Conservation (phyloP, 2,329 filamentous ascomycete genomes). For the Paecilomyces sp. region DNA sequence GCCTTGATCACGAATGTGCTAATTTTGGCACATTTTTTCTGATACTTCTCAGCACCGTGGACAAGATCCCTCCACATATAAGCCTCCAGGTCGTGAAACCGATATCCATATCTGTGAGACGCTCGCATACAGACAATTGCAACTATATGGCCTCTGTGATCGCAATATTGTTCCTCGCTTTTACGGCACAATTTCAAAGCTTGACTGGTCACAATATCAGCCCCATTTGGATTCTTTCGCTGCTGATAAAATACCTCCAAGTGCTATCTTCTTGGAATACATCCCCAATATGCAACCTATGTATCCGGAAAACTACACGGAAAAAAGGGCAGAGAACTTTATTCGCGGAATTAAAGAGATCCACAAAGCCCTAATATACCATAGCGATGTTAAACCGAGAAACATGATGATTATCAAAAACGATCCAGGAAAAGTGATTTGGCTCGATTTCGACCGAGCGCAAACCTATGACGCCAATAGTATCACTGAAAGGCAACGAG, state of each 20-base stretch:
- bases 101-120: neutral
- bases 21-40: neutral
- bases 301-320: conserved; percentile 14
- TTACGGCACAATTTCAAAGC: neutral
- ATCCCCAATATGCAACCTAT: conserved; percentile 13
- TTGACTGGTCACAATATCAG: neutral
- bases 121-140: neutral
- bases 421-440: conserved; percentile 10
- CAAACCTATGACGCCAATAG: conserved; percentile 8
- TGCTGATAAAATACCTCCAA: conserved; percentile 11
- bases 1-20: neutral
- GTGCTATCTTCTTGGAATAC: conserved; percentile 19
- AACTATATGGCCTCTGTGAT: neutral
- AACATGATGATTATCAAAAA: conserved; percentile 17
- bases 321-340: conserved; percentile 8
- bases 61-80: neutral
- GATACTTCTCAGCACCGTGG: conserved; percentile 5
- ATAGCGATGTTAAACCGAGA: conserved; percentile 17
- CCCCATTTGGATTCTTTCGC: neutral
- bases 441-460: conserved; percentile 18
- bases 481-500: conserved; percentile 9
- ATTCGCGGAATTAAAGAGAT: conserved; percentile 15
- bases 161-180: neutral
- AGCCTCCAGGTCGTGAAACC: neutral
- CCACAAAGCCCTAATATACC: conserved; percentile 13